Evolutionary conservation across 2,329 filamentous ascomycete genomes (phyloP), one percentile per base, ranked within the genome.

Genomic region (Aspergillus sp.): DNA sequence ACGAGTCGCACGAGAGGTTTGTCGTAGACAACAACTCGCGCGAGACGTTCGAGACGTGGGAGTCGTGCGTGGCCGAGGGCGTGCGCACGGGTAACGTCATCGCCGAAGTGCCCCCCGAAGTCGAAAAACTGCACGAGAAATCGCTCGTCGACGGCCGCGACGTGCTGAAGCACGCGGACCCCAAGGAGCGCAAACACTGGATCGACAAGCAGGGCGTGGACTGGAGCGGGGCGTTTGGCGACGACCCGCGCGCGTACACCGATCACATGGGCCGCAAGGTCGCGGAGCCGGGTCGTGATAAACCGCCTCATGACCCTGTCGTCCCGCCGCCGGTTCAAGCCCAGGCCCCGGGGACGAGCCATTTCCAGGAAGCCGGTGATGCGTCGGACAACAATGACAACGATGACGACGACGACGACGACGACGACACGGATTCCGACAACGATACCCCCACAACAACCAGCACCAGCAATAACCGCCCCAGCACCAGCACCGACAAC

Each of bases 11-110:
- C 62, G 78, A 87, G 54, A 76, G 75, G 1, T 96, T 95, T 57
- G 83, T 95, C 26, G 79, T 82, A 42, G 87, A 94, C 65, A 95
- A 94, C 59, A 83, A 94, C 62, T 84, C 85, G 1, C 83, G 91
- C 30, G 93, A 97, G 72, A 96, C 90, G 0, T 94, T 88, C 53
- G 91, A 97, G 70, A 86, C 85, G 0, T 97, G 90, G 88, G 89
- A 96, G 66, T 87, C 89, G 0, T 96, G 91, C 64, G 80, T 85
- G 36, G 82, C 88, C 0, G 90, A 97, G 65, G 91, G 91, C 8
- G 87, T 95, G 0, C 81, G 93, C 2, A 69, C 75, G 9, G 78
- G 82, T 46, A 77, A 81, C 29, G 88, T 96, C 1, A 72, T 78
- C 7, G 77, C 82, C 27, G 85, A 94, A 58, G 73, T 95, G 0